Conservation (phyloP, 2,329 filamentous ascomycete genomes). For the Beauveria australis region DNA sequence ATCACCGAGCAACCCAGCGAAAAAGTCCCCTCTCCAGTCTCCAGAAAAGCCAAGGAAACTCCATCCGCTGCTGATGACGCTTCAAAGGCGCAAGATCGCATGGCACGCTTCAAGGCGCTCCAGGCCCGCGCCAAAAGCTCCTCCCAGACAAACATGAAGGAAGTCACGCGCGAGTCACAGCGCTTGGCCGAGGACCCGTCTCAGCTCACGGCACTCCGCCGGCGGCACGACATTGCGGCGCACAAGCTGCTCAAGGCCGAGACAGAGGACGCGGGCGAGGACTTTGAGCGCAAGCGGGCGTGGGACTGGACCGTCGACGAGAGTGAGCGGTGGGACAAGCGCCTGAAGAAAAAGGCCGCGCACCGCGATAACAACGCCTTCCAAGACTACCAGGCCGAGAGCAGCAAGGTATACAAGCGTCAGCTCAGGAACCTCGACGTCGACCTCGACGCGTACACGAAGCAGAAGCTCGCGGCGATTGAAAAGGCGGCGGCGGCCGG, state of each 20-base stretch:
- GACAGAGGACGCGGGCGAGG: conserved; percentile 72
- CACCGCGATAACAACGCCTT: conserved; percentile 83
- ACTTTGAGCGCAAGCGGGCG: conserved; percentile 94
- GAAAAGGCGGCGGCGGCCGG: conserved; percentile 78
- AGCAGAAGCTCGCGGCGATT: conserved; percentile 75
- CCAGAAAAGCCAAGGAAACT: conserved; percentile 11
- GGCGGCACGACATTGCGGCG: conserved; percentile 77
- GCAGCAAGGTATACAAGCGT: conserved; percentile 87
- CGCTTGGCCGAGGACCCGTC: conserved; percentile 69
- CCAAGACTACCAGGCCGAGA: conserved; percentile 79
- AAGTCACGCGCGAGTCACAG: conserved; percentile 75
- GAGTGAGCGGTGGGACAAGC: conserved; percentile 86
- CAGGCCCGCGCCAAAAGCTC: conserved; percentile 71
- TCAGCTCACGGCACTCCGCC: conserved; percentile 68
- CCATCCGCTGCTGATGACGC: conserved; percentile 18
- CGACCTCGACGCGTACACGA: conserved; percentile 77
- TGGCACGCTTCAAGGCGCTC: conserved; percentile 79
- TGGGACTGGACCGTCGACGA: conserved; percentile 99
- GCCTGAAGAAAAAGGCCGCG: conserved; percentile 74
- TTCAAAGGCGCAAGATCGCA: conserved; percentile 53
- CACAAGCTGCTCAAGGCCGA: conserved; percentile 93
- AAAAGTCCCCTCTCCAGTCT: background rate
- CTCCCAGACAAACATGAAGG: conserved; percentile 68
- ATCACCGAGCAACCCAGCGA: conserved; percentile 14
- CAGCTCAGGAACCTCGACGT: conserved; percentile 72